Conservation (phyloP, 495 filamentous ascomycete species). For the Aspergillus ostianus region DNA sequence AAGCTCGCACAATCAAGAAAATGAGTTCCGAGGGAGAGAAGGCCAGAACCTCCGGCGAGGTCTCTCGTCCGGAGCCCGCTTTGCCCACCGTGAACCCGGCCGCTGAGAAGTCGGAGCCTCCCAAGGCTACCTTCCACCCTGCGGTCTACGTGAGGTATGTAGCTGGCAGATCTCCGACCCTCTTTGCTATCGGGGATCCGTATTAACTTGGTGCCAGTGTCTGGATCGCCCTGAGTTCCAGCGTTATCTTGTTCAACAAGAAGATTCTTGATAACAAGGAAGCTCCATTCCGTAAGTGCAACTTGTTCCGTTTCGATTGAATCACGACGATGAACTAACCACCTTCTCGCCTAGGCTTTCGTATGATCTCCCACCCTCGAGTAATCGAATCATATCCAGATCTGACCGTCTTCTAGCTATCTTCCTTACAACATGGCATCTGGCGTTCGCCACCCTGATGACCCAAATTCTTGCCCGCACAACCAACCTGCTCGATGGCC, state of each 20-base stretch:
- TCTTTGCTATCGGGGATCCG: not conserved
- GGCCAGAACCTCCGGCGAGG: slow-evolving; percentile 72
- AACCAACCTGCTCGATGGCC: slow-evolving; percentile 81
- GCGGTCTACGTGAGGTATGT: slow-evolving; percentile 87
- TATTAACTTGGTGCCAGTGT: slow-evolving; percentile 52
- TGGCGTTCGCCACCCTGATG: slow-evolving; percentile 84
- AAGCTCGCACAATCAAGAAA: slow-evolving; percentile 43
- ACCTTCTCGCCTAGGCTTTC: slow-evolving; percentile 32
- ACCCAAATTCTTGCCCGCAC: slow-evolving; percentile 86
- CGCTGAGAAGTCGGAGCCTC: slow-evolving; percentile 62
- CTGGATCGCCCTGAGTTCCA: slow-evolving; percentile 91
- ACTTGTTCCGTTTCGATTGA: not conserved
- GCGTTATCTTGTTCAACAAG: slow-evolving; percentile 98
- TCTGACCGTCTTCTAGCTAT: slow-evolving; percentile 40
- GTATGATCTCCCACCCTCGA: slow-evolving; percentile 27
- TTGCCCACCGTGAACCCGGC: slow-evolving; percentile 78
- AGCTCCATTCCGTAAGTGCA: slow-evolving; percentile 73
- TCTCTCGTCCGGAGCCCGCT: slow-evolving; percentile 58
- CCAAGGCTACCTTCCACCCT: slow-evolving; percentile 70
- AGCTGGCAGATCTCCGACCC: not conserved
- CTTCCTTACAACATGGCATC: slow-evolving; percentile 90
- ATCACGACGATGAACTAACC: not conserved
- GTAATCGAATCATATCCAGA: not conserved
- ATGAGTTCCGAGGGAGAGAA: slow-evolving; percentile 76
- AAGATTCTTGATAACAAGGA: slow-evolving; percentile 72